Evolutionary conservation across 179 eudicot genomes (phyloP), one percentile per base, ranked within the genome.

Genomic region (Beta macrorhiza): DNA sequence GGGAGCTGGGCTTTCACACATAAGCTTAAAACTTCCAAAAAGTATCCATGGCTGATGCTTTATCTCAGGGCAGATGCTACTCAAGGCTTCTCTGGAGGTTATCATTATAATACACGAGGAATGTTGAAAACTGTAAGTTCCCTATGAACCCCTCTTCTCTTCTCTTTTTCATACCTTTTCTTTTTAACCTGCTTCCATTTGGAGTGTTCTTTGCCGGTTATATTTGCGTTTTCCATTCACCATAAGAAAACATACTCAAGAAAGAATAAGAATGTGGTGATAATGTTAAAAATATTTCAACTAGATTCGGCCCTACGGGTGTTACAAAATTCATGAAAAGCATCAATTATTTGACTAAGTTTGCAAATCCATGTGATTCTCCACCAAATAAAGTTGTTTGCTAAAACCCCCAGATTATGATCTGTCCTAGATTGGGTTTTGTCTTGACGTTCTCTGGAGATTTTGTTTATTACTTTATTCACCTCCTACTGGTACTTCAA

Each of bases 1-100:
- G 91, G 90, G 52, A 88, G 95, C 74, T 93, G 97, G 97, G 84
- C 76, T 15, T 89, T 93, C 76, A 78, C 53, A 29, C 95, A 93
- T 82, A 91, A 90, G 80, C 87, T 93, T 4, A 84, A 82, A 29
- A 93, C 95, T 4, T 86, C 95, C 5, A 82, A 79, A 12, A 82
- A 83, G 76, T 91, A 93, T 74, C 97, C 97, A 7, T 93, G 97
- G 97, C 82, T 93, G 49, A 93, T 91, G 97, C 71, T 93, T 80
- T 93, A 93, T 78, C 84, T 93, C 0, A 88, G 97, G 78, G 92
- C 97, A 9, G 97, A 93, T 83, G 95, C 97, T 2, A 89, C 97
- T 9, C 83, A 67, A 53, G 95, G 97, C 0, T 91, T 86, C 80
- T 90, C 93, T 14, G 97, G 97, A 12, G 97, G 97, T 15, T 93